A percentile compares a stretch with the other conserved stretches of the same genome.
Evolutionary conservation across 345 rosid genomes (phyloP).

Genomic region (Lepidium africanum): DNA sequence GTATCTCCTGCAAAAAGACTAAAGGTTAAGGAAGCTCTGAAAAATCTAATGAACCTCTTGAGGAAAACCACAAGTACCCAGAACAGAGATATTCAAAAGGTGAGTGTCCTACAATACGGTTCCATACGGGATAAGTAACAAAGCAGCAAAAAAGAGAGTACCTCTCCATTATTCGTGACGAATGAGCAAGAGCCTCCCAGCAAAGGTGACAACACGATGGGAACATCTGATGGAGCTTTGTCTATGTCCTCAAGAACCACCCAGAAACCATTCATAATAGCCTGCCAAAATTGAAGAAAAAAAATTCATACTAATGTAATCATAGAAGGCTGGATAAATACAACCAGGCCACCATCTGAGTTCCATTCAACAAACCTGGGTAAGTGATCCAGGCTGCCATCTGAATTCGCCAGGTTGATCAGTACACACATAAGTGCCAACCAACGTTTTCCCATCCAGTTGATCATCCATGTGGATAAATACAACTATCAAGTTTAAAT

Average conservation of each 20-base stretch:
- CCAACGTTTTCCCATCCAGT: slow-evolving; percentile 87
- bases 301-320: neutral
- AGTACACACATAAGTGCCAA: slow-evolving; percentile 86
- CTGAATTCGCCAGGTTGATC: slow-evolving; percentile 96
- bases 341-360: neutral
- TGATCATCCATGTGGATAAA: slow-evolving; percentile 96
- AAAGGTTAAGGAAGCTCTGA: neutral
- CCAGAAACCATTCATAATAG: slow-evolving; percentile 78
- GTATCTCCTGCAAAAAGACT: slow-evolving; percentile 59
- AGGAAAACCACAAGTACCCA: slow-evolving; percentile 4
- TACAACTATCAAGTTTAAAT: slow-evolving; percentile 34
- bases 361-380: slow-evolving; percentile 57
- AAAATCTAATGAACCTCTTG: neutral
- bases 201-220: slow-evolving; percentile 69
- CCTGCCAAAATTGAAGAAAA: slow-evolving; percentile 37
- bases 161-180: slow-evolving; percentile 75
- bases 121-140: neutral
- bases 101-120: neutral
- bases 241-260: slow-evolving; percentile 94
- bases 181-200: slow-evolving; percentile 73
- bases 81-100: neutral
- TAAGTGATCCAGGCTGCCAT: slow-evolving; percentile 97
- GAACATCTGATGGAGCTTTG: slow-evolving; percentile 87
- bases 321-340: slow-evolving; percentile 13
- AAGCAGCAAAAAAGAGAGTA: slow-evolving; percentile 17